A percentile compares a stretch with the other conserved stretches of the same genome.
These are phyloP conservation scores for Gynostemma pentaphyllum DNA, from an alignment of 306 rosid species.

Conservation along the genomic window DNA sequence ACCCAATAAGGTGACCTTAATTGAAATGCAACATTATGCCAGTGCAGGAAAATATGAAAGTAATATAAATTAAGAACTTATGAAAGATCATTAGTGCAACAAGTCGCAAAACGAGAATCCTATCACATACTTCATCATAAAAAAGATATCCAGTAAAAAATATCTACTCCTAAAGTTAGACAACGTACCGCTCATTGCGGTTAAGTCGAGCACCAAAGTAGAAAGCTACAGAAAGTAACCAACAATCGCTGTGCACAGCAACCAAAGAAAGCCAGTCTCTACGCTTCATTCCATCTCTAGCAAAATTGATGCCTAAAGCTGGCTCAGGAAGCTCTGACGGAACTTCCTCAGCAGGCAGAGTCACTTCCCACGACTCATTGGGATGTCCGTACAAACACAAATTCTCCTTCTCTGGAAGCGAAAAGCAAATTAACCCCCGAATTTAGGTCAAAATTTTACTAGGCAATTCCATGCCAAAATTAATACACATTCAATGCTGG, in stretches of 20 bases:
- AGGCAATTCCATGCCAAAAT: neutral
- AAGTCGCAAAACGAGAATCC: neutral
- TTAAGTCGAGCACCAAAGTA: slow-evolving; percentile 51
- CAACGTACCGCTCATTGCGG: slow-evolving; percentile 42
- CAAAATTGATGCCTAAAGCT: slow-evolving; percentile 48
- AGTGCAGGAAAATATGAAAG: neutral
- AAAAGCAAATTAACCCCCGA: neutral
- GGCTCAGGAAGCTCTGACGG: slow-evolving; percentile 58
- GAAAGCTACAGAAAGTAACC: slow-evolving; percentile 54
- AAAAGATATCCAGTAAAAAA: neutral
- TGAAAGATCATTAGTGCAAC: neutral
- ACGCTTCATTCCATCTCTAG: slow-evolving; percentile 51
- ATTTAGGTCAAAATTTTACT: neutral
- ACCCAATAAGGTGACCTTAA: neutral
- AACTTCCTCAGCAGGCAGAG: slow-evolving; percentile 45
- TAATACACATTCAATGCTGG: neutral
- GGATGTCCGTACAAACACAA: slow-evolving; percentile 48
- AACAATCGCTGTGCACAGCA: slow-evolving; percentile 51
- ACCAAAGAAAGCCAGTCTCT: slow-evolving; percentile 53
- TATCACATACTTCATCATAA: neutral
- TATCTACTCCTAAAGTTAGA: neutral
- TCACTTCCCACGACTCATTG: slow-evolving; percentile 44
- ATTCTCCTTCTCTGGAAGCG: slow-evolving; percentile 35
- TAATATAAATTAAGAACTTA: neutral
- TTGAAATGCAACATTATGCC: neutral